phyloP scores from a whole-genome alignment of 2,329 filamentous ascomycete genomes.

The Alternaria panax region DNA sequence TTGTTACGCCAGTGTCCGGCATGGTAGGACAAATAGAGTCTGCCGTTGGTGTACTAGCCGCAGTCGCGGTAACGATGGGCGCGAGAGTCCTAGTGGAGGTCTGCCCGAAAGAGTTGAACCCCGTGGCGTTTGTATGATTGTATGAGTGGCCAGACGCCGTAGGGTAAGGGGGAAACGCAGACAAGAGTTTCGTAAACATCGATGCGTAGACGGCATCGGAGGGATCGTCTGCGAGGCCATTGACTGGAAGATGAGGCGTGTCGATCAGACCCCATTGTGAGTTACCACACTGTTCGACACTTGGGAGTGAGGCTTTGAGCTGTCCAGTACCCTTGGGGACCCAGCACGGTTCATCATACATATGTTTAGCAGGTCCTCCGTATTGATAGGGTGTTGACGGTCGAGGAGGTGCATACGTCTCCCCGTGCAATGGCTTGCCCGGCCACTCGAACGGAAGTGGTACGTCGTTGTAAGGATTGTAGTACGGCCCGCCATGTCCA shows the following conservation, averaged over 20 bases:
- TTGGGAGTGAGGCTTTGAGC: conserved; percentile 29
- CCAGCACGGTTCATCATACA: conserved; percentile 39
- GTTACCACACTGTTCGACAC: conserved; percentile 36
- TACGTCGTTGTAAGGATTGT: conserved; percentile 41
- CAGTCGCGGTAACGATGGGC: not conserved
- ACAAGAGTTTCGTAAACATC: not conserved
- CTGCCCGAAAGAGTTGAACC: conserved; percentile 2
- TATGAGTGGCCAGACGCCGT: conserved; percentile 11
- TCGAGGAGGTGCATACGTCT: conserved; percentile 25
- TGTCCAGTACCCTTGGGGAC: conserved; percentile 30
- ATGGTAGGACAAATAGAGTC: conserved; percentile 31
- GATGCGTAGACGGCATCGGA: conserved; percentile 6
- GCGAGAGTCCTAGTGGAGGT: not conserved
- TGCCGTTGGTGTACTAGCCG: conserved; percentile 14
- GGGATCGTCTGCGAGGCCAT: conserved; percentile 24
- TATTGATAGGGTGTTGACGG: conserved; percentile 34
- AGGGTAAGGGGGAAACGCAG: conserved; percentile 12
- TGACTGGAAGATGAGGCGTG: conserved; percentile 33
- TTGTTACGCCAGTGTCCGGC: conserved; percentile 45
- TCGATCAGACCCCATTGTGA: conserved; percentile 41
- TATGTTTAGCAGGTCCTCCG: conserved; percentile 27
- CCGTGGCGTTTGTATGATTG: conserved; percentile 16
- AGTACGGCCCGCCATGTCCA: conserved; percentile 41
- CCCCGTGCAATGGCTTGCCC: conserved; percentile 29
- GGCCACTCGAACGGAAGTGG: conserved; percentile 38